These are phyloP conservation scores for Podospora bellae-mahoneyi DNA, from an alignment of 495 filamentous ascomycete genomes.

Conservation along the genomic window DNA sequence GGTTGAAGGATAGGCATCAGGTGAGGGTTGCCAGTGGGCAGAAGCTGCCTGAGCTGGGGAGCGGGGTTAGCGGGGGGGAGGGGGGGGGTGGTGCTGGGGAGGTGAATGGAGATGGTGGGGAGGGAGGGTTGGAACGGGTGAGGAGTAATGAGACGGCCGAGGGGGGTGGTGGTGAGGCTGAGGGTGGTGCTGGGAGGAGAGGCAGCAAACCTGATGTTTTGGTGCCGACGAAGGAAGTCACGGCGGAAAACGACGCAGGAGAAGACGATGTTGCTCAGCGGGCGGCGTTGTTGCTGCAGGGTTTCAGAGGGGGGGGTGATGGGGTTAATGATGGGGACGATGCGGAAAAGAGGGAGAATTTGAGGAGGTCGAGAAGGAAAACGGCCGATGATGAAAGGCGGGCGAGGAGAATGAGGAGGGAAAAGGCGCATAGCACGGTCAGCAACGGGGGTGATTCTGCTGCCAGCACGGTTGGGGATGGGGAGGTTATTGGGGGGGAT, in stretches of 20 bases:
- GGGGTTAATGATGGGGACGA: constrained; percentile 55
- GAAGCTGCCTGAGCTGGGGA: constrained; percentile 67
- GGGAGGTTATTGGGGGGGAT: neutral
- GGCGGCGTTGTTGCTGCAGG: constrained; percentile 77
- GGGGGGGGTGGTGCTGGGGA: constrained; percentile 21
- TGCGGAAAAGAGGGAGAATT: constrained; percentile 53
- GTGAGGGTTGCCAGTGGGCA: constrained; percentile 88
- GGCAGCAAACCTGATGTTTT: constrained; percentile 35
- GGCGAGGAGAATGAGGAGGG: constrained; percentile 53
- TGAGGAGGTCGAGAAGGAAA: constrained; percentile 60
- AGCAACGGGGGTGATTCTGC: constrained; percentile 20
- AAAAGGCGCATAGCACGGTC: constrained; percentile 46
- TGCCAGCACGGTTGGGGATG: constrained; percentile 5
- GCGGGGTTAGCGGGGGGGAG: constrained; percentile 48
- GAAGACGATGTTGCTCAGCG: constrained; percentile 78
- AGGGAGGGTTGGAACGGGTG: constrained; percentile 29
- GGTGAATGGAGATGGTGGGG: constrained; percentile 47
- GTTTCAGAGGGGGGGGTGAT: constrained; percentile 60
- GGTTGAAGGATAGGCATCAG: constrained; percentile 86
- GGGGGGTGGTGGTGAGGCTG: constrained; percentile 34
- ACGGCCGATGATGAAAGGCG: constrained; percentile 68
- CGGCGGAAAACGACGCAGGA: constrained; percentile 52
- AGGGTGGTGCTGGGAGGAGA: constrained; percentile 33
- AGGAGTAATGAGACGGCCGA: constrained; percentile 26
- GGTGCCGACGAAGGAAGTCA: constrained; percentile 38